These are phyloP conservation scores for Tulasnella sp. DNA, from an alignment of 768 basidiomycete species.

Conservation along the genomic window DNA sequence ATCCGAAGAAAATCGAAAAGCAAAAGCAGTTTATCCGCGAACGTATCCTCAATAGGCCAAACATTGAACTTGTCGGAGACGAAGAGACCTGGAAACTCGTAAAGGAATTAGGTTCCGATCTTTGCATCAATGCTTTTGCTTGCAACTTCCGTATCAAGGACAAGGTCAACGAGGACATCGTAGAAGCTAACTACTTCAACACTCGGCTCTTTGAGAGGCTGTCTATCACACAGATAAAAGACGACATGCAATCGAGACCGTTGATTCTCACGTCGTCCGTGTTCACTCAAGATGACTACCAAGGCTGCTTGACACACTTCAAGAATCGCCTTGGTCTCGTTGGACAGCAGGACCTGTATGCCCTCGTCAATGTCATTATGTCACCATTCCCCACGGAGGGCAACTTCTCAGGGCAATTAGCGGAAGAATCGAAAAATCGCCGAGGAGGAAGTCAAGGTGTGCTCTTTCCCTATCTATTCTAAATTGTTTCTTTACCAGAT, in stretches of 20 bases:
- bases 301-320: slow-evolving; percentile 26
- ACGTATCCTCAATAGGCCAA: slow-evolving; percentile 23
- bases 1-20: neutral
- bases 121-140: slow-evolving; percentile 35
- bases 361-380: slow-evolving; percentile 31
- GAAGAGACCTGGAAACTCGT: slow-evolving; percentile 15
- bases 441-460: slow-evolving; percentile 28
- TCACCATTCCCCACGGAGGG: slow-evolving; percentile 28
- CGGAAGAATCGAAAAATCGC: slow-evolving; percentile 26
- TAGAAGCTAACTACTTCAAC: slow-evolving; percentile 33
- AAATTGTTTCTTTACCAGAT: neutral
- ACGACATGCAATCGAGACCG: slow-evolving; percentile 20
- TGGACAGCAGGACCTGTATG: slow-evolving; percentile 27
- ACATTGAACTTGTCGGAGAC: slow-evolving; percentile 20
- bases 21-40: slow-evolving; percentile 20
- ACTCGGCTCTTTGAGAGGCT: slow-evolving; percentile 30
- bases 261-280: slow-evolving; percentile 26
- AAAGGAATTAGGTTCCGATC: slow-evolving; percentile 29
- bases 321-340: slow-evolving; percentile 29
- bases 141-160: slow-evolving; percentile 32
- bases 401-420: slow-evolving; percentile 19
- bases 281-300: slow-evolving; percentile 27
- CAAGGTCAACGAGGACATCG: slow-evolving; percentile 28
- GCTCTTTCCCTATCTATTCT: neutral
- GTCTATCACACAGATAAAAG: slow-evolving; percentile 25